Evolutionary conservation across 257 asterid species (phyloP).

Genomic region (Solanum appendiculatum): DNA sequence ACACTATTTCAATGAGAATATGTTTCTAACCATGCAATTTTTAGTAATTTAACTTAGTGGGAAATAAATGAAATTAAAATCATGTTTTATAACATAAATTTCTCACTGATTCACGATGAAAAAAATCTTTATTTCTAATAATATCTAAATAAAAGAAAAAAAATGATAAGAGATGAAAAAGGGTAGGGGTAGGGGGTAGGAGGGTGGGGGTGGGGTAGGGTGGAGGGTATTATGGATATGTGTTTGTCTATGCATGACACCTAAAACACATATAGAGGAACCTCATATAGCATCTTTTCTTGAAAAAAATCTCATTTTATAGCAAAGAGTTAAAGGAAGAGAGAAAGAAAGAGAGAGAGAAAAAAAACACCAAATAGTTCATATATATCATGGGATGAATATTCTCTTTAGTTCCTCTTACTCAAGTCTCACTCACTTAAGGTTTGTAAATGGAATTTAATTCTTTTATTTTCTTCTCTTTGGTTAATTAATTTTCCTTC

Average conservation of each 20-base stretch:
- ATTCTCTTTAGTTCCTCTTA: neutral
- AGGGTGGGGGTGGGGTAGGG: neutral
- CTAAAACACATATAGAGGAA: conserved; percentile 22
- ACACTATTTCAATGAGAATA: neutral
- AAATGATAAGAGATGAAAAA: neutral
- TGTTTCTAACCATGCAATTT: too few species aligned
- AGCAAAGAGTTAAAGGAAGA: conserved; percentile 22
- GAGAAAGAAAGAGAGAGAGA: neutral
- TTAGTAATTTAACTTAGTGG: too few species aligned
- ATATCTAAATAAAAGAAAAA: neutral
- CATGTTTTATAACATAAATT: too few species aligned
- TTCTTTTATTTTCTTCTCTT: neutral
- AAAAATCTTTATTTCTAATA: too few species aligned
- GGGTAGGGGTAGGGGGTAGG: neutral
- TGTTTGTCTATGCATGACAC: conserved; percentile 37
- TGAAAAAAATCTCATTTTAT: conserved; percentile 28
- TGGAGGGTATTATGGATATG: conserved; percentile 3
- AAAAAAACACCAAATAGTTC: neutral
- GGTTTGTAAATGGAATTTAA: neutral
- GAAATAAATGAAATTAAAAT: too few species aligned
- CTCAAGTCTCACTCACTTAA: neutral
- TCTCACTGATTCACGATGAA: too few species aligned
- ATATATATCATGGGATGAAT: neutral
- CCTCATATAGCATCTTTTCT: conserved; percentile 32
- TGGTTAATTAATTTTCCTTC: neutral